Evolutionary conservation across 371 early-diverging fungal species (phyloP).

Genomic region (Globomyces sp.): DNA sequence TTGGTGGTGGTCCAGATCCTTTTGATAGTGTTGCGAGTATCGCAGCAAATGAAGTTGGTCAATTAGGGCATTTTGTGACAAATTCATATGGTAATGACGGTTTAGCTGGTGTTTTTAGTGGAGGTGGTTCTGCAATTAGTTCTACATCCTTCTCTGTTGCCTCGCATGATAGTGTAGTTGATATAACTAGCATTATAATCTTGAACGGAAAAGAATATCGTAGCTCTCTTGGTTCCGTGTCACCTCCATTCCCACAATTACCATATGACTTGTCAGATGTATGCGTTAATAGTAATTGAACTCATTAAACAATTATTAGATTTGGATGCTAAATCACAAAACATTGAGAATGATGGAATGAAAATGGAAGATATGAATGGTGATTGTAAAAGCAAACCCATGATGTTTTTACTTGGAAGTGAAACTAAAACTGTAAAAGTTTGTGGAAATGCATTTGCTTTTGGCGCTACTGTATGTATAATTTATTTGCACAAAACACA

Average conservation of each 20-base stretch:
- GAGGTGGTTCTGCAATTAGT: slow-evolving; percentile 64
- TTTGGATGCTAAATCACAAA: too few relatives aligned
- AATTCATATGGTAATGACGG: slow-evolving; percentile 72
- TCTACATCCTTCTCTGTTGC: slow-evolving; percentile 63
- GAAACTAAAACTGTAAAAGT: too few relatives aligned
- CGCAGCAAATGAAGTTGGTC: slow-evolving; percentile 51
- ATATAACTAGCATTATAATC: slow-evolving; percentile 10
- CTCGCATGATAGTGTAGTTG: slow-evolving; percentile 61
- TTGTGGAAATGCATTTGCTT: too few relatives aligned
- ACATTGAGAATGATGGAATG: too few relatives aligned
- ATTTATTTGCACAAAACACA: too few relatives aligned
- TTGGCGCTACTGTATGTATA: too few relatives aligned
- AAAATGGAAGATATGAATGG: too few relatives aligned
- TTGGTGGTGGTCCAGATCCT: slow-evolving; percentile 62
- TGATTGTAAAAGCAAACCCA: too few relatives aligned
- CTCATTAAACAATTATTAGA: too few relatives aligned
- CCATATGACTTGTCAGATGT: not conserved
- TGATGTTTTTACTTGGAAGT: too few relatives aligned
- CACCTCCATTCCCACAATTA: not conserved
- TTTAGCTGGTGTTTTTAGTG: slow-evolving; percentile 58
- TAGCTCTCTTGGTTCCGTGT: too few relatives aligned
- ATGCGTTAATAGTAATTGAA: too few relatives aligned
- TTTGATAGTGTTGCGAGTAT: slow-evolving; percentile 52
- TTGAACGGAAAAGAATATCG: not conserved
- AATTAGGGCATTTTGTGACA: not conserved